phyloP scores from a whole-genome alignment of 306 rosid genomes.

The Heteromeles arbutifolia region DNA sequence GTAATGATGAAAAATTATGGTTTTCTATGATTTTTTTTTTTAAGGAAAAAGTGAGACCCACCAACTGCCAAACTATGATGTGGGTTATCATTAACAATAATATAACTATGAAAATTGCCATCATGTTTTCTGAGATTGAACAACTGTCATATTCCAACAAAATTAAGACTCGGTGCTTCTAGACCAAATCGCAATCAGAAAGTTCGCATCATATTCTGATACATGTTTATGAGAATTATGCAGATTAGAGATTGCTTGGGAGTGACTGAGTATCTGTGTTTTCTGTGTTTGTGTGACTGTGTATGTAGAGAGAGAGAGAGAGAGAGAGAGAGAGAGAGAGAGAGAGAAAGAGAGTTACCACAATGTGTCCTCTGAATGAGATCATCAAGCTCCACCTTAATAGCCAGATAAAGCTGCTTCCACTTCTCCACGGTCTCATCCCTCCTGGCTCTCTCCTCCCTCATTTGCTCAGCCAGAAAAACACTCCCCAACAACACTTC shows the following conservation, averaged over 20 bases:
- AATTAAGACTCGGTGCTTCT: not conserved
- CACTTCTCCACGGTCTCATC: conserved; percentile 89
- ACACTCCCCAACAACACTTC: conserved; percentile 17
- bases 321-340: not conserved
- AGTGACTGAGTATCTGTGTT: not conserved
- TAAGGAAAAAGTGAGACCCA: not conserved
- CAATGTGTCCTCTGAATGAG: conserved; percentile 80
- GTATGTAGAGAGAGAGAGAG: not conserved
- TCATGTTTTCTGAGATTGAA: not conserved
- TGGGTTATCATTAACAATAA: not conserved
- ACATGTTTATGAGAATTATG: not conserved
- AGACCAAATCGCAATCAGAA: not conserved
- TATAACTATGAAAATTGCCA: not conserved
- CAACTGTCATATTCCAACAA: not conserved
- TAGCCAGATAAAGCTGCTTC: conserved; percentile 90
- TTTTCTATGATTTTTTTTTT: not conserved
- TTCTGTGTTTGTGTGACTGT: too few relatives aligned
- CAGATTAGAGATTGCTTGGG: not conserved
- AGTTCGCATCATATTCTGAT: too few relatives aligned
- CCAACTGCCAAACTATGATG: not conserved
- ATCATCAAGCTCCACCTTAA: conserved; percentile 83
- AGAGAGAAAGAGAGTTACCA: conserved; percentile 19
- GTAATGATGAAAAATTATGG: not conserved
- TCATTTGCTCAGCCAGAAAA: conserved; percentile 55
- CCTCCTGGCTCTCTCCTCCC: conserved; percentile 65